Evolutionary conservation across 2,329 filamentous ascomycete species (phyloP).

Genomic region (Ophiostoma pallidulum): DNA sequence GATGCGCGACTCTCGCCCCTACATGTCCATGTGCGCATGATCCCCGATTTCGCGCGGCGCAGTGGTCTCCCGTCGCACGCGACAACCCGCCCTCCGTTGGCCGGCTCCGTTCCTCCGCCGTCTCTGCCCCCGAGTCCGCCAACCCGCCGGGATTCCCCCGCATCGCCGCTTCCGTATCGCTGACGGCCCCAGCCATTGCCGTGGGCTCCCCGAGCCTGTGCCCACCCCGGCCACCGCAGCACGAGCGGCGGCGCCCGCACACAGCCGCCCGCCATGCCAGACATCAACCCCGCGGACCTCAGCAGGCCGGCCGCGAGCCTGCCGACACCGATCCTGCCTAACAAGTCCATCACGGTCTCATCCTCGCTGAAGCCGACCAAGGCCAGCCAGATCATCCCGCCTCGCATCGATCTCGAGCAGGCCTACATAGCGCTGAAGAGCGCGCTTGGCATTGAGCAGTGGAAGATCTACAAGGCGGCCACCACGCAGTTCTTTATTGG

Average conservation of each 20-base stretch:
- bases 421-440: constrained; percentile 53
- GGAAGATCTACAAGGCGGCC: constrained; percentile 55
- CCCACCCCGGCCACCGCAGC: not conserved
- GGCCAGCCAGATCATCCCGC: constrained; percentile 52
- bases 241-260: not conserved
- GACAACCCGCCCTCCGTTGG: constrained; percentile 22
- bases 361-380: constrained; percentile 45
- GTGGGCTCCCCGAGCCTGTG: not conserved
- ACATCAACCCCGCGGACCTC: constrained; percentile 61
- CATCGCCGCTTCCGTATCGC: constrained; percentile 2
- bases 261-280: constrained; percentile 40
- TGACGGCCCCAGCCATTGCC: not conserved
- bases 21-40: constrained; percentile 36
- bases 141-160: constrained; percentile 20
- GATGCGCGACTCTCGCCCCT: constrained; percentile 33
- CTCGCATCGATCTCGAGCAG: constrained; percentile 58
- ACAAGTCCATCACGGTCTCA: constrained; percentile 47
- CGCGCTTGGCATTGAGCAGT: constrained; percentile 51
- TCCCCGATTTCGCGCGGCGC: constrained; percentile 32
- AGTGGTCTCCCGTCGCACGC: constrained; percentile 38
- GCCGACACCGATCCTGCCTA: constrained; percentile 48
- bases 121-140: constrained; percentile 1
- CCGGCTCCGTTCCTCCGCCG: constrained; percentile 3
- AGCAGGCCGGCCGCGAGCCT: constrained; percentile 51
- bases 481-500: constrained; percentile 54